Evolutionary conservation across 345 rosid genomes (phyloP).

Genomic region (Hibiscus tridactylites): DNA sequence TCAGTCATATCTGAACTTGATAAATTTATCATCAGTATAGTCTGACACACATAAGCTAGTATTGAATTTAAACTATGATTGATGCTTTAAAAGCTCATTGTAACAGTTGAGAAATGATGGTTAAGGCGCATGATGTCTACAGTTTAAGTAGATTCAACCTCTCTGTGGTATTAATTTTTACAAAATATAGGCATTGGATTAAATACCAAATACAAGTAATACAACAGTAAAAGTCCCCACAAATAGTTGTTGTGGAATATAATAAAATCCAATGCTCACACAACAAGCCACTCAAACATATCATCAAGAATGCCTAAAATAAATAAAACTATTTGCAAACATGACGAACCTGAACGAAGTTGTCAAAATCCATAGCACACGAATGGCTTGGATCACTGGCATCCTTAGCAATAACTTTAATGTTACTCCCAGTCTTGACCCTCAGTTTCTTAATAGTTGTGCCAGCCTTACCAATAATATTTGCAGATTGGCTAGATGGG

Average conservation of each 20-base stretch:
- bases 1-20: neutral
- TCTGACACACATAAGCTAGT: too few species aligned
- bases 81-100: too few species aligned
- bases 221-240: neutral
- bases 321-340: neutral
- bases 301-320: neutral
- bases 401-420: constrained; percentile 74
- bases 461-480: constrained; percentile 87
- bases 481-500: constrained; percentile 91
- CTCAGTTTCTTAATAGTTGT: constrained; percentile 70
- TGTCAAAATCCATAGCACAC: constrained; percentile 93
- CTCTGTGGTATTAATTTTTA: neutral
- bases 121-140: too few species aligned
- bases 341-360: constrained; percentile 62
- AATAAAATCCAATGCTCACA: neutral
- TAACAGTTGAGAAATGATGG: too few species aligned
- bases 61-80: too few species aligned
- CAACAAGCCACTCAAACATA: neutral
- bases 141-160: neutral
- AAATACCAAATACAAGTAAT: neutral
- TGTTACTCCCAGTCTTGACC: constrained; percentile 53
- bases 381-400: constrained; percentile 70
- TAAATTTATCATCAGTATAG: neutral
- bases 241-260: neutral
- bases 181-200: neutral